phyloP scores from a whole-genome alignment of 805 yeast genomes.

The Metschnikowia kunwiensis region DNA sequence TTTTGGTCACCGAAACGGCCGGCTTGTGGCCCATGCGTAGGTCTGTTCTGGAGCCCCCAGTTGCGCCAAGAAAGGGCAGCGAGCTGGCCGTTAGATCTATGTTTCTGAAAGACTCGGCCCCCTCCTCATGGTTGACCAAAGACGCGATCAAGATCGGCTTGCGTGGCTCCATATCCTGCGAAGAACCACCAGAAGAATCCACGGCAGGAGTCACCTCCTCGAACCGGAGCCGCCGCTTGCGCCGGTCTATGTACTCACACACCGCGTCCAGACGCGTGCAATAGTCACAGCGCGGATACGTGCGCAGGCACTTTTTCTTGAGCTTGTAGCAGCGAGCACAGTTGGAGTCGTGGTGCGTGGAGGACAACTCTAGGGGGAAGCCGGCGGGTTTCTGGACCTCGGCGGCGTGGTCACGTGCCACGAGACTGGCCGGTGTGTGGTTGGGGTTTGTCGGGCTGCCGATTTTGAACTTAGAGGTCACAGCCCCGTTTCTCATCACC shows the following conservation, averaged over 20 bases:
- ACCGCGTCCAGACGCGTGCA: slow-evolving; percentile 34
- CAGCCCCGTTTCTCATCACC: slow-evolving; percentile 39
- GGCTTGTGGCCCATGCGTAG: slow-evolving; percentile 10
- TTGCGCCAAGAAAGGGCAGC: background rate
- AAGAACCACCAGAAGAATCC: background rate
- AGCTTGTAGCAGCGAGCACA: slow-evolving; percentile 41
- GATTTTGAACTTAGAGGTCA: slow-evolving; percentile 36
- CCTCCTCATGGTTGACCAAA: slow-evolving; percentile 13
- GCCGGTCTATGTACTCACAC: slow-evolving; percentile 37
- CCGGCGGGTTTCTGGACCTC: slow-evolving; percentile 6
- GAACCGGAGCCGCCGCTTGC: slow-evolving; percentile 23
- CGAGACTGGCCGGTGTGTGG: slow-evolving; percentile 4
- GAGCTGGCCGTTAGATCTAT: slow-evolving; percentile 11
- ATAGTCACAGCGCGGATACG: slow-evolving; percentile 36
- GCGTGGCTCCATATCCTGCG: slow-evolving; percentile 1
- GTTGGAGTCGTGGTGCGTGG: slow-evolving; percentile 35
- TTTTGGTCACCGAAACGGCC: slow-evolving; percentile 2
- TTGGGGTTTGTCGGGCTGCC: slow-evolving; percentile 5
- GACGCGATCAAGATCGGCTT: slow-evolving; percentile 12
- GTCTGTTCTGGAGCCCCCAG: slow-evolving; percentile 4
- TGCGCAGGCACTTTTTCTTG: slow-evolving; percentile 41
- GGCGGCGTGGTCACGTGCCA: slow-evolving; percentile 5
- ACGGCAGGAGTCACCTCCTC: slow-evolving; percentile 5
- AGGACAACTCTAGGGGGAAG: slow-evolving; percentile 10
- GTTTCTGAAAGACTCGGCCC: slow-evolving; percentile 14